Evolutionary conservation across 2,329 filamentous ascomycete species (phyloP).

Genomic region (Aspergillus quadrilineatus): DNA sequence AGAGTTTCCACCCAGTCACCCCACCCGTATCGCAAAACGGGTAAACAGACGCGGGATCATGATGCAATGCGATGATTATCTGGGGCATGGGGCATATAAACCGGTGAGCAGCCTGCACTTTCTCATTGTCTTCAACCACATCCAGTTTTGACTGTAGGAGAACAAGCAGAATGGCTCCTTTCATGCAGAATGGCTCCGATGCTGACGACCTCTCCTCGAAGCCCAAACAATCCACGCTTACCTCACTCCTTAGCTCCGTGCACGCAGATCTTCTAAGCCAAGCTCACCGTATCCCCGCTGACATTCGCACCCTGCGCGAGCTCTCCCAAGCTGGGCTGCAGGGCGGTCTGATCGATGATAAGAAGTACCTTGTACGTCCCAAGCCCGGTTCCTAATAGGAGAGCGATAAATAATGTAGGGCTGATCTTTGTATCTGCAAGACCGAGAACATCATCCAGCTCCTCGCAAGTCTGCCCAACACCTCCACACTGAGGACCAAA

Average conservation of each 20-base stretch:
- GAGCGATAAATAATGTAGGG: neutral
- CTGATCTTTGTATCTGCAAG: constrained; percentile 24
- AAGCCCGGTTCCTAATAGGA: neutral
- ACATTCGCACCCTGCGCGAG: constrained; percentile 7
- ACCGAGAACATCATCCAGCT: constrained; percentile 31
- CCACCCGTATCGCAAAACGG: no score
- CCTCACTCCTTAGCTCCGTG: constrained; percentile 1
- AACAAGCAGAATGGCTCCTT: neutral
- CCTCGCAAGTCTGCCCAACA: constrained; percentile 9
- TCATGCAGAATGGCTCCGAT: neutral
- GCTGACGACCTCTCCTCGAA: neutral
- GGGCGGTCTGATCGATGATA: constrained; percentile 15
- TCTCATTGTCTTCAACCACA: neutral
- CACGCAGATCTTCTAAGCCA: constrained; percentile 15
- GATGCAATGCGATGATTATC: no score
- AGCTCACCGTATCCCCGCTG: constrained; percentile 6
- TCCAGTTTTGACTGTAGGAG: neutral
- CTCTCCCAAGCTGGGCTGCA: constrained; percentile 1
- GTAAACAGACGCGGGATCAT: no score
- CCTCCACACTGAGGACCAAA: constrained; percentile 20
- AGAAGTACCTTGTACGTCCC: constrained; percentile 9
- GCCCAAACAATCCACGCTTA: neutral
- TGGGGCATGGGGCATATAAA: neutral
- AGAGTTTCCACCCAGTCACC: no score
- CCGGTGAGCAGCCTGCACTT: neutral